Evolutionary conservation across 805 yeast species (phyloP), one percentile per base, ranked within the genome.

Genomic region (Yarrowia sp.): DNA sequence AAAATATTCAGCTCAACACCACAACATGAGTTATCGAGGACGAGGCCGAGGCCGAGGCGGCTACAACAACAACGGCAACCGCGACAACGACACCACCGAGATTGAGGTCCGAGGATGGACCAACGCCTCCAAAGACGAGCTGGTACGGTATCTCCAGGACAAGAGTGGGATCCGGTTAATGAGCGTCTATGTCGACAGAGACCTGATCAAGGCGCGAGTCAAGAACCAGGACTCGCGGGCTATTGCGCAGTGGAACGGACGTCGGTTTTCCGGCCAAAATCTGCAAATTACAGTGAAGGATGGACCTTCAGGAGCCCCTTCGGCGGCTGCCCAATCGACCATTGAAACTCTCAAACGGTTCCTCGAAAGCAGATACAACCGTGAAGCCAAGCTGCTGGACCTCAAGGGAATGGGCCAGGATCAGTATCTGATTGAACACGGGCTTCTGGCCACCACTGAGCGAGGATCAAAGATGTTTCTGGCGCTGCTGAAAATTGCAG

Each of bases 401-500:
- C 78, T 95, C 58, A 80, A 86, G 4, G 79, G 78, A 63, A 84
- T 92, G 72, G 81, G 83, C 65, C 80, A 80, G 43, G 98, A 90
- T 73, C 87, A 83, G 35, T 79, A 76, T 10, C 78, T 93, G 44
- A 77, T 75, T 11, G 76, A 81, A 17, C 81, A 81, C 67, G 96
- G 96, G 0, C 78, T 90, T 62, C 86, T 92, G 67, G 82, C 84
- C 14, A 77, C 86, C 4, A 77, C 83, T 14, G 75, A 85, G 10
- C 85, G 90, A 1, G 82, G 87, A 38, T 82, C 92, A 13, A 95
- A 93, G 75, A 87, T 92, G 82, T 91, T 93, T 74, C 88, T 91
- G 10, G 98, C 98, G 0, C 77, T 95, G 68, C 84, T 93, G 88
- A 89, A 88, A 73, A 76, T 93, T 8, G 96, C 96, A 0, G 76